Evolutionary conservation across 306 rosid species (phyloP).

Genomic region (Quercus ilex): DNA sequence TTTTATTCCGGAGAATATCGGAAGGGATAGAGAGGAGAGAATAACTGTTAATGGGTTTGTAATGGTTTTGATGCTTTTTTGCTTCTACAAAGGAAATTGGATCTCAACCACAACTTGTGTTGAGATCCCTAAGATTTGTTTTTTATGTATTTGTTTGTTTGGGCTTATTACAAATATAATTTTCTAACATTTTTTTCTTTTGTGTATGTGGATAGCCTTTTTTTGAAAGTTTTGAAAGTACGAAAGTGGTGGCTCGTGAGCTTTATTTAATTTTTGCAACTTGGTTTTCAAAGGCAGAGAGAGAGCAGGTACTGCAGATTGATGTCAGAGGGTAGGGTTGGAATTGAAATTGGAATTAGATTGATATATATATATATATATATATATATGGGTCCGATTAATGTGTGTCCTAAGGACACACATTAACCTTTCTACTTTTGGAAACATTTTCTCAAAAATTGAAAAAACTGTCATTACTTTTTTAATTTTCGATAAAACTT

Average conservation of each 20-base stretch:
- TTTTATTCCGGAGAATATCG: background rate
- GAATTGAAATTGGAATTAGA: constrained; percentile 24
- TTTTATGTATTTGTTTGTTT: constrained; percentile 46
- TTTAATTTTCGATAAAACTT: too few species aligned
- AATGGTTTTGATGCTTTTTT: constrained; percentile 22
- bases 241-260: constrained; percentile 35
- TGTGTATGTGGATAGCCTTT: constrained; percentile 59
- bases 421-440: too few species aligned
- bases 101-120: constrained; percentile 66
- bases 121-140: constrained; percentile 51
- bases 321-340: constrained; percentile 29
- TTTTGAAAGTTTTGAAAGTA: constrained; percentile 34
- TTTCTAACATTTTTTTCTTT: constrained; percentile 10
- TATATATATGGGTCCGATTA: too few species aligned
- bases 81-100: constrained; percentile 23
- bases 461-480: too few species aligned
- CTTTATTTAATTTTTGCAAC: constrained; percentile 5
- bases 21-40: constrained; percentile 6
- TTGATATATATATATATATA: too few species aligned
- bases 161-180: constrained; percentile 29
- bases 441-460: too few species aligned
- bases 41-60: constrained; percentile 18
- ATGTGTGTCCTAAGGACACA: too few species aligned
- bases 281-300: background rate
- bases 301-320: constrained; percentile 1